These are phyloP conservation scores for Singerocomus inundabilis DNA, from an alignment of 1,284 basidiomycete species.

Conservation along the genomic window DNA sequence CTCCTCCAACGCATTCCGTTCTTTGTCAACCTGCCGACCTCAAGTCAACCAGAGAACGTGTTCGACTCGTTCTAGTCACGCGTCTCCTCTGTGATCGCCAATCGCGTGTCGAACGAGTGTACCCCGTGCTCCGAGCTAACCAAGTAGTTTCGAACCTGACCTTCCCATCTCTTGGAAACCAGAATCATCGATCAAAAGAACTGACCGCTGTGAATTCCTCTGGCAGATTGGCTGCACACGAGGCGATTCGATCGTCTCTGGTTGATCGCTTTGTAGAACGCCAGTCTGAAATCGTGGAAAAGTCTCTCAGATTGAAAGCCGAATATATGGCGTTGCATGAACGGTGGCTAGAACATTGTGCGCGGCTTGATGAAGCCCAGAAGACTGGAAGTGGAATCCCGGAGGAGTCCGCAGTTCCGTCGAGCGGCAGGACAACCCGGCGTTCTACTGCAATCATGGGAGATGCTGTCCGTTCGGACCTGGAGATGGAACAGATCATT, in stretches of 20 bases:
- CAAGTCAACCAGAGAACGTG: constrained; percentile 52
- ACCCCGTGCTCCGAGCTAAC: constrained; percentile 63
- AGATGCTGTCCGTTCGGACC: constrained; percentile 90
- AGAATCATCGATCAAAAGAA: constrained; percentile 45
- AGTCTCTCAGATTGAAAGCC: constrained; percentile 54
- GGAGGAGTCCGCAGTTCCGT: constrained; percentile 46
- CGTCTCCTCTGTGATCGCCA: constrained; percentile 58
- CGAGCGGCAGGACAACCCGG: constrained; percentile 63
- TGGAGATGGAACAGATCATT: constrained; percentile 97
- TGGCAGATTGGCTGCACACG: constrained; percentile 38
- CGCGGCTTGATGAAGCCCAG: constrained; percentile 52
- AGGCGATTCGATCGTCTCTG: constrained; percentile 46
- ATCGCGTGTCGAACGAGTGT: constrained; percentile 57
- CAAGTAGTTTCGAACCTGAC: constrained; percentile 39
- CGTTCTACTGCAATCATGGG: constrained; percentile 71
- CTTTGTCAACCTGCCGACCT: constrained; percentile 32
- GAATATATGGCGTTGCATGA: constrained; percentile 72
- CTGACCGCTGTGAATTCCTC: constrained; percentile 40
- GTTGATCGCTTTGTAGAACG: constrained; percentile 53
- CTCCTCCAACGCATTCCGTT: constrained; percentile 7
- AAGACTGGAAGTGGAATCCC: constrained; percentile 26
- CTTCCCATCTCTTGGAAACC: constrained; percentile 16
- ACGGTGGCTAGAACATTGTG: constrained; percentile 71
- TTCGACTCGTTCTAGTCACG: constrained; percentile 59
- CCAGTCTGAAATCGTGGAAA: constrained; percentile 50